Conservation (phyloP, 306 rosid species). For the Pterocarpus macrocarpus region DNA sequence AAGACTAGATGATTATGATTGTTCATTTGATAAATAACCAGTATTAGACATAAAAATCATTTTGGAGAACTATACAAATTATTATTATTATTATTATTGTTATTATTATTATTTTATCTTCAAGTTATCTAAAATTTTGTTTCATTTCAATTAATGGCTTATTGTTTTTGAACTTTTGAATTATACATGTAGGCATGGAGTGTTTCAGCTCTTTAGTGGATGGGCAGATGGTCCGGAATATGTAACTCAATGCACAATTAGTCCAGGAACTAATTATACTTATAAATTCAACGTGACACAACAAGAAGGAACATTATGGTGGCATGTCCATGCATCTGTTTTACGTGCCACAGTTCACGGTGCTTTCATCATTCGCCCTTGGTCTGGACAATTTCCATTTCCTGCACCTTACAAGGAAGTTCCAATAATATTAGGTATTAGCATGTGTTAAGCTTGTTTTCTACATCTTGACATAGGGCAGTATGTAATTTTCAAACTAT, state of each 20-base stretch:
- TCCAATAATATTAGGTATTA: conserved; percentile 62
- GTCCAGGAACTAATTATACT: conserved; percentile 43
- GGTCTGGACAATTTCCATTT: conserved; percentile 42
- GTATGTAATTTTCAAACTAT: too few species aligned
- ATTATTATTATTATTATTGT: too few species aligned
- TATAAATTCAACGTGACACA: conserved; percentile 59
- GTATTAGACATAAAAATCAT: too few species aligned
- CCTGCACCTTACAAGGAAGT: conserved; percentile 52
- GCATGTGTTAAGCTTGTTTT: too few species aligned
- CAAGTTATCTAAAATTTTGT: neutral
- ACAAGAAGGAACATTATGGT: conserved; percentile 81
- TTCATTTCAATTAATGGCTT: neutral
- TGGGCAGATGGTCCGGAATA: conserved; percentile 78
- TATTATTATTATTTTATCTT: too few species aligned
- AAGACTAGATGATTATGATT: too few species aligned
- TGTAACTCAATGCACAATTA: conserved; percentile 68
- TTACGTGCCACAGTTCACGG: conserved; percentile 73
- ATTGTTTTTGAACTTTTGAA: too few species aligned
- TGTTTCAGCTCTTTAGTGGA: conserved; percentile 55
- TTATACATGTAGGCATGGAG: conserved; percentile 60
- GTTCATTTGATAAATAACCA: too few species aligned
- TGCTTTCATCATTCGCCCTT: conserved; percentile 63
- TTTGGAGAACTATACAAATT: too few species aligned
- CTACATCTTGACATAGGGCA: too few species aligned
- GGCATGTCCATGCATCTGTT: conserved; percentile 70